These are phyloP conservation scores for Ascodesmis nigricans DNA, from an alignment of 495 filamentous ascomycete species.

Conservation along the genomic window DNA sequence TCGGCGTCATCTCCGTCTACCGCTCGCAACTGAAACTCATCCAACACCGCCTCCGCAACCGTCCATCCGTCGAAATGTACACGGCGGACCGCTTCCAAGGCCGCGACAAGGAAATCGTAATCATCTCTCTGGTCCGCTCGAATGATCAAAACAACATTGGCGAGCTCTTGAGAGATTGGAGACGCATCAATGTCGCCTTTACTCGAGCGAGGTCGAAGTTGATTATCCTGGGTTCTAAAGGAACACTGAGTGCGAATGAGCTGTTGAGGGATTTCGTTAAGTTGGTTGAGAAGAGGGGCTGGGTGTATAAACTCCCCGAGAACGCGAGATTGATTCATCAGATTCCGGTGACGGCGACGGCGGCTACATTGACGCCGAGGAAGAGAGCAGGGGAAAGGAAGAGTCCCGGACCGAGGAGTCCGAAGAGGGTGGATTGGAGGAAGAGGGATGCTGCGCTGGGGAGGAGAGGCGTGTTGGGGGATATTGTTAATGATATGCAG, in stretches of 20 bases:
- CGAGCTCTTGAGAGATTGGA: conserved; percentile 76
- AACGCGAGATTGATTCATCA: conserved; percentile 44
- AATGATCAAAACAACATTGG: conserved; percentile 63
- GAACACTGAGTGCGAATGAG: conserved; percentile 54
- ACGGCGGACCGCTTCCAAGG: conserved; percentile 94
- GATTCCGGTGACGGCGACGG: conserved; percentile 32
- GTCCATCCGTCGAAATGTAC: conserved; percentile 62
- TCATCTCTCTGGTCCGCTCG: conserved; percentile 66
- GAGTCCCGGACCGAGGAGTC: conserved; percentile 6
- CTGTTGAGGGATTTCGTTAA: conserved; percentile 52
- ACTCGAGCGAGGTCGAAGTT: conserved; percentile 80
- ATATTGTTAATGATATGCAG: conserved; percentile 14
- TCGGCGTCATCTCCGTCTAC: conserved; percentile 98
- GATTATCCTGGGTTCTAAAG: conserved; percentile 58
- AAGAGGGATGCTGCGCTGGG: conserved; percentile 19
- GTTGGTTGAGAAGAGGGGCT: conserved; percentile 47
- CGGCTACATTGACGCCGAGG: conserved; percentile 16
- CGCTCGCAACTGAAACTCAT: conserved; percentile 51
- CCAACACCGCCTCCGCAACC: conserved; percentile 30
- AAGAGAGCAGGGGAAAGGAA: background rate
- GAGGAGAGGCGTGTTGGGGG: conserved; percentile 17
- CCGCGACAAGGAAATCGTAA: conserved; percentile 75
- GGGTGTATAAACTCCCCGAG: conserved; percentile 49
- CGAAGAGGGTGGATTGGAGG: conserved; percentile 19
- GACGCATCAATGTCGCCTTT: conserved; percentile 85